phyloP scores from a whole-genome alignment of 208 protist genomes.

The Trypanosoma boissoni region DNA sequence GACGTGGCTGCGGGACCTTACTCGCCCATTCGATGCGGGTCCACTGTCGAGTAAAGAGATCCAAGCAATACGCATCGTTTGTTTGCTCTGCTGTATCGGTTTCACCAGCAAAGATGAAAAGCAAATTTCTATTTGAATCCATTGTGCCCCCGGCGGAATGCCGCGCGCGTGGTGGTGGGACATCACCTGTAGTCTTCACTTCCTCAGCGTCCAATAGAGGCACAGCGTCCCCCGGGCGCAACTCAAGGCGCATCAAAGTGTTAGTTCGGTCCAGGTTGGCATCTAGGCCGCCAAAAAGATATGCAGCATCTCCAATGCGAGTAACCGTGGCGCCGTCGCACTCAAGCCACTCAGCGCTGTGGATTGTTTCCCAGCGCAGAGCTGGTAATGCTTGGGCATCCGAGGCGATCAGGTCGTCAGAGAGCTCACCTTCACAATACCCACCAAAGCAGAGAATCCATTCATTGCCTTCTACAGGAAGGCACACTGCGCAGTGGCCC shows the following conservation, averaged over 20 bases:
- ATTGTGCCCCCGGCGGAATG: slow-evolving; percentile 39
- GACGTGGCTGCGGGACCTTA: slow-evolving; percentile 33
- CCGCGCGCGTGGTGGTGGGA: slow-evolving; percentile 42
- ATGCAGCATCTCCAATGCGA: slow-evolving; percentile 28
- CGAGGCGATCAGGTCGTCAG: slow-evolving; percentile 29
- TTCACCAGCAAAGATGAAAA: slow-evolving; percentile 69
- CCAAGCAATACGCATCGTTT: slow-evolving; percentile 41
- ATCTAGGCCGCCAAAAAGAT: slow-evolving; percentile 78
- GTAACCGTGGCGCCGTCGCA: slow-evolving; percentile 62
- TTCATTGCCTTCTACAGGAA: slow-evolving; percentile 18
- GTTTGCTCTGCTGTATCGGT: slow-evolving; percentile 47
- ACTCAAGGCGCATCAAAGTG: slow-evolving; percentile 20
- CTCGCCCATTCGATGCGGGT: slow-evolving; percentile 13
- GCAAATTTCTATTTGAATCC: background rate
- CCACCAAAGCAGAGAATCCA: slow-evolving; percentile 58
- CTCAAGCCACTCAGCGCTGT: slow-evolving; percentile 28
- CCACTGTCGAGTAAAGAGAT: slow-evolving; percentile 40
- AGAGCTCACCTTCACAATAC: slow-evolving; percentile 57
- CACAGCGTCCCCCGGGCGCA: slow-evolving; percentile 3
- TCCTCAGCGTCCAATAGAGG: slow-evolving; percentile 15
- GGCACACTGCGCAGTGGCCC: slow-evolving; percentile 55
- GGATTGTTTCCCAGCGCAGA: slow-evolving; percentile 37
- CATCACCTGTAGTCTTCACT: slow-evolving; percentile 33
- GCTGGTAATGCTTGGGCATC: slow-evolving; percentile 19
- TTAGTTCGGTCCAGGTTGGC: slow-evolving; percentile 36